Evolutionary conservation across 1,139 yeast genomes (phyloP).

Genomic region (Arxiozyma telluris): DNA sequence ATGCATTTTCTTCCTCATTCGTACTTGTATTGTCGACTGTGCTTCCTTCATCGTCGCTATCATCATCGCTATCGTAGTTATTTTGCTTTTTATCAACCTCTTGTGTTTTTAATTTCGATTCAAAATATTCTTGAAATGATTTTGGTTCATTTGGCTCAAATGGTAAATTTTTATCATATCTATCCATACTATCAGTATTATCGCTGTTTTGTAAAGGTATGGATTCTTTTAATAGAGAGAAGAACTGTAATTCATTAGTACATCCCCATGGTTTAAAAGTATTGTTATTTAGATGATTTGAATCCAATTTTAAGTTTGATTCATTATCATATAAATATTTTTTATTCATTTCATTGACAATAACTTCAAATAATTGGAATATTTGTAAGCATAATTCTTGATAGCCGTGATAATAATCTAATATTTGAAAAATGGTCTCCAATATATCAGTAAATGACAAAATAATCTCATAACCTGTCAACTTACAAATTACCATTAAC

Average conservation of each 20-base stretch:
- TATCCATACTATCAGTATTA: background rate
- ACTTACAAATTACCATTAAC: constrained; percentile 52
- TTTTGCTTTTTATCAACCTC: constrained; percentile 20
- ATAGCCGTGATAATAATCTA: constrained; percentile 83
- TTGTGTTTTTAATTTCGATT: constrained; percentile 13
- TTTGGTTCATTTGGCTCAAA: constrained; percentile 15
- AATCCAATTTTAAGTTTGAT: constrained; percentile 9
- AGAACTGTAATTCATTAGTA: constrained; percentile 15
- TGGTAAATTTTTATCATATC: constrained; percentile 12
- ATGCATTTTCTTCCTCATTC: constrained; percentile 25
- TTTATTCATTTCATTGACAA: constrained; percentile 45
- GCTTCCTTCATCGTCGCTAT: constrained; percentile 7
- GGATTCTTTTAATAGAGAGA: constrained; percentile 13
- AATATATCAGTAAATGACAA: constrained; percentile 65
- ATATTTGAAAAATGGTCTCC: constrained; percentile 59
- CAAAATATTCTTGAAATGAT: constrained; percentile 27
- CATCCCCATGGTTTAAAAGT: constrained; percentile 23
- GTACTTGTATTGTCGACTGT: constrained; percentile 4
- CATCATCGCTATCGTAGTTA: constrained; percentile 21
- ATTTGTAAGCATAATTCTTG: constrained; percentile 61
- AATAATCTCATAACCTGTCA: constrained; percentile 61
- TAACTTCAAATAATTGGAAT: constrained; percentile 59
- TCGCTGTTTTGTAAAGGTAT: background rate
- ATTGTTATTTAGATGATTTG: constrained; percentile 8
- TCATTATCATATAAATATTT: constrained; percentile 32